Evolutionary conservation across 805 yeast species (phyloP), one percentile per base, ranked within the genome.

Genomic region (Sungouiozyma intestinalis): DNA sequence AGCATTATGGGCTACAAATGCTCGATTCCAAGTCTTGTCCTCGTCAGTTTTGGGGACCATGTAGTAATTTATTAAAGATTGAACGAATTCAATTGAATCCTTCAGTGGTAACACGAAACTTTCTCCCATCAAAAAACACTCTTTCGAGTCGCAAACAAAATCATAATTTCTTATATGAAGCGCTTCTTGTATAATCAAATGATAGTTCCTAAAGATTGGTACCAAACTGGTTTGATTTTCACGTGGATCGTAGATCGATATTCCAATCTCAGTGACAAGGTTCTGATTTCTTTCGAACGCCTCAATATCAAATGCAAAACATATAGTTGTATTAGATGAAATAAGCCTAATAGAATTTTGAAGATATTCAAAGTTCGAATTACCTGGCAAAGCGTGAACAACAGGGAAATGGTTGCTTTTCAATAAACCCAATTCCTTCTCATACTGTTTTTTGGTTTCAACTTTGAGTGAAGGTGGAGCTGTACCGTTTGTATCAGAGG

Each of bases 1-100:
- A 9, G 78, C 63, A 39, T 69, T 70, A 57, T 81, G 88, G 0
- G 85, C 87, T 18, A 80, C 79, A 35, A 77, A 63, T 0, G 68
- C 63, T 16, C 66, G 55, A 16, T 49, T 47, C 53, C 58, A 51
- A 0, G 54, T 50, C 21, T 41, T 33, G 18, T 45, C 65, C 19
- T 39, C 51, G n/a, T 38, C 45, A 34, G 57, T 48, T 35, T 52
- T 49, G 9, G 63, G 55, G 13, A 47, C 36, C 48, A 73, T 65
- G 49, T 74, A 75, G 41, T 63, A 63, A 40, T 74, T 58, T 2
- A 77, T 51, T 18, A 76, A 47, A 3, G 57, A 43, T 39, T 75
- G 75, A 1, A 75, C 48, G 36, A 72, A 63, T 1, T 45, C 47
- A 1, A 57, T 61, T 3, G 72, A 64, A 18, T 70, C 66, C 2